Evolutionary conservation across 345 rosid genomes (phyloP), one percentile per base, ranked within the genome.

Genomic region (Cardamine resedifolia): DNA sequence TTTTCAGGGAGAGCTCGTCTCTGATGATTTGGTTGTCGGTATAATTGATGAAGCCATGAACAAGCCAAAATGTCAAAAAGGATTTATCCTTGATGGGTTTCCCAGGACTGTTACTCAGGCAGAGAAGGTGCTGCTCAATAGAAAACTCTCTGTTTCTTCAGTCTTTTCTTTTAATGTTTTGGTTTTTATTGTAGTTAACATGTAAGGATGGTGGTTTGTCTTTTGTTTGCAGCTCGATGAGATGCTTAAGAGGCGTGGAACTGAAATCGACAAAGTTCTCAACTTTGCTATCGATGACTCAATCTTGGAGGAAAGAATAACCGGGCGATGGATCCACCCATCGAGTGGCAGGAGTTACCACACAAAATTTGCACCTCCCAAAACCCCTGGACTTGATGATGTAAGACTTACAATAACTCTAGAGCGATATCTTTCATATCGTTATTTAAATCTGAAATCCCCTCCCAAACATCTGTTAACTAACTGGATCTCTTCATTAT

Each of bases 1-100:
- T 43, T 67, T 27, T 27, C 71, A 81, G 92, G 98, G 98, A 34
- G 90, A 81, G 61, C 95, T 90, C 30, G 98, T 92, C 47, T 85
- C 95, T 57, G 96, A 92, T 83, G 98, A 90, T 78, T 90, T 92
- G 90, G 96, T 92, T 69, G 90, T 92, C 68, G 95, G 96, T 63
- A 90, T 92, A 47, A 90, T 92, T 57, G 92, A 92, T 74, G 96
- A 92, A 79, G 98, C 96, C 63, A 83, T 90, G 81, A 90, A 92
- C 83, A 90, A 86, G 73, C 96, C 91, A 47, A 86, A 86, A 53
- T 90, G 98, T 65, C 85, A 85, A 64, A 90, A 88, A 72, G 96
- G 98, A 49, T 92, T 92, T 63, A 90, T 90, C 84, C 92, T 92
- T 53, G 96, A 92, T 82, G 98, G 96, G 50, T 92, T 92, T 51